Percentiles rank a stretch among this genome's conserved stretches.
Conservation (phyloP, 2,329 filamentous ascomycete genomes). For the Dactylellina leptospora region DNA sequence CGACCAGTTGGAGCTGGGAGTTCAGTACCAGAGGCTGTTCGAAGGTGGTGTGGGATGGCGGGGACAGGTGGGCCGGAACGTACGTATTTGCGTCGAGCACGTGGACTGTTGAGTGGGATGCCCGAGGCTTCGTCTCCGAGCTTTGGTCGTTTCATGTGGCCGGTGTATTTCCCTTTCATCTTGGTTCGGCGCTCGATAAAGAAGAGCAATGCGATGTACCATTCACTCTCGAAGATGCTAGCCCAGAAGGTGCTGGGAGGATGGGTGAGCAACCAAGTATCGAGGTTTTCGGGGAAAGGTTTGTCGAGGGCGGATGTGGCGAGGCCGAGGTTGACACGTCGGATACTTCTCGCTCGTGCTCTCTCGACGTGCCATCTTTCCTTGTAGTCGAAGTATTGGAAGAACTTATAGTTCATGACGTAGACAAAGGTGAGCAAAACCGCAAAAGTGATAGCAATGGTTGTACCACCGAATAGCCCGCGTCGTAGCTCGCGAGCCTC, state of each 20-base stretch:
- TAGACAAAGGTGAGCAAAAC: conserved; percentile 15
- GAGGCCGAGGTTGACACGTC: conserved; percentile 17
- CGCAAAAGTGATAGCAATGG: conserved; percentile 9
- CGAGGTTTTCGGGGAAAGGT: conserved; percentile 38
- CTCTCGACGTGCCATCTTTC: conserved; percentile 44
- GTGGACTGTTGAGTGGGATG: conserved; percentile 42
- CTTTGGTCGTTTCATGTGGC: conserved; percentile 42
- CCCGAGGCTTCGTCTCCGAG: conserved; percentile 42
- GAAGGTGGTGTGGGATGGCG: not conserved
- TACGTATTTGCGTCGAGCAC: conserved; percentile 36
- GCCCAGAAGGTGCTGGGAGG: conserved; percentile 47
- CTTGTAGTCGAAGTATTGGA: conserved; percentile 46
- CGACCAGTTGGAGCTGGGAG: conserved; percentile 7
- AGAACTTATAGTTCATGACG: conserved; percentile 21
- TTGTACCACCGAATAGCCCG: conserved; percentile 24
- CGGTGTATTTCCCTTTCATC: conserved; percentile 37
- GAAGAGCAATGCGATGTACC: conserved; percentile 24
- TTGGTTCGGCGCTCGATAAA: conserved; percentile 37
- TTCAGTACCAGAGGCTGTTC: not conserved
- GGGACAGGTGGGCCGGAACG: not conserved
- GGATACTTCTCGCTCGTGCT: conserved; percentile 21
- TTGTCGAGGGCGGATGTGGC: conserved; percentile 19
- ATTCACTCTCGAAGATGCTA: conserved; percentile 43
- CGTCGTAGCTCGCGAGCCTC: conserved; percentile 21
- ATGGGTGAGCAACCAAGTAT: conserved; percentile 22